Conservation (phyloP, 2,329 filamentous ascomycete species). For the Blumeria graminis region DNA sequence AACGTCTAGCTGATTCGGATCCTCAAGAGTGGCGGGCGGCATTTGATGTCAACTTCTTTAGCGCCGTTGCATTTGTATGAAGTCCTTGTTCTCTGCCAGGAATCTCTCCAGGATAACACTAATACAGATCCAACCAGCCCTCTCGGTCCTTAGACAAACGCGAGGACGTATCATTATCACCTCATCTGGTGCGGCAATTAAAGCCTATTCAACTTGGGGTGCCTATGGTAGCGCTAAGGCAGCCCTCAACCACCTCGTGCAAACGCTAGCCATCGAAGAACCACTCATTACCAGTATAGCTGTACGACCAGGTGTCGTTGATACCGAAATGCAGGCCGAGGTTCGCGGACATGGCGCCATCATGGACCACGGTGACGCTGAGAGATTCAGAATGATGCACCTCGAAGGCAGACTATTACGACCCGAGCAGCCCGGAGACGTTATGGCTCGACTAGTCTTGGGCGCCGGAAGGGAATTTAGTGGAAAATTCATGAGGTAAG, state of each 20-base stretch:
- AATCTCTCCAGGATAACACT: neutral
- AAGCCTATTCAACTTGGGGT: constrained; percentile 48
- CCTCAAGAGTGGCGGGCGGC: constrained; percentile 47
- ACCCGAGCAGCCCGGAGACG: constrained; percentile 64
- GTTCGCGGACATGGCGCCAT: constrained; percentile 43
- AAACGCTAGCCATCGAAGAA: constrained; percentile 54
- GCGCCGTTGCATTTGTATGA: constrained; percentile 49
- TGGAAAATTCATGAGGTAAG: constrained; percentile 51
- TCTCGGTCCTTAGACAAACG: constrained; percentile 41
- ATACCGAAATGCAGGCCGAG: constrained; percentile 76
- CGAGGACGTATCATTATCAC: constrained; percentile 53
- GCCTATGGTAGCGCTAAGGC: constrained; percentile 68
- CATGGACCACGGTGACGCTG: constrained; percentile 32
- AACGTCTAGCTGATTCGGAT: constrained; percentile 40
- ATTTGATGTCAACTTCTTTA: constrained; percentile 77
- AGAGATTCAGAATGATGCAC: constrained; percentile 45
- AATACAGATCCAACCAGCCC: constrained; percentile 39
- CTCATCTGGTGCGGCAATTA: constrained; percentile 51
- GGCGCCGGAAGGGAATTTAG: constrained; percentile 40
- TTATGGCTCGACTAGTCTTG: constrained; percentile 59
- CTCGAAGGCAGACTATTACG: constrained; percentile 46
- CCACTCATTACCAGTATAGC: constrained; percentile 47
- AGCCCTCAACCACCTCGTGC: constrained; percentile 54
- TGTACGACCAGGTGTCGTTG: constrained; percentile 56
- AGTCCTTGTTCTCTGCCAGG: neutral